Evolutionary conservation across 225 moss, liverwort and hornwort species (phyloP).

Genomic region (Straminergon stramineum): DNA sequence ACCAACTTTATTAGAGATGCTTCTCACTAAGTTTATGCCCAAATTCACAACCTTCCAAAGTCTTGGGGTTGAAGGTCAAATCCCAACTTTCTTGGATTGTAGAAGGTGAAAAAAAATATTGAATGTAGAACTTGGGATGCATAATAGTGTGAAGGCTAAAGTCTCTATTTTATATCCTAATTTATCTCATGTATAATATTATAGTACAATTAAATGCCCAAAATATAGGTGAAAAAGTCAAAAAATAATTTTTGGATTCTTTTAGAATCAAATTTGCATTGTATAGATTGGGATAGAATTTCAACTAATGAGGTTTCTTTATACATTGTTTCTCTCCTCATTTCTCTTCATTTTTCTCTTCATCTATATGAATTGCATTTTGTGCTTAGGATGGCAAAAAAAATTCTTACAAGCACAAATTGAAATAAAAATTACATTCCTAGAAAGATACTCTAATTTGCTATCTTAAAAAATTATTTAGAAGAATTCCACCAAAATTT

Average conservation of each 20-base stretch:
- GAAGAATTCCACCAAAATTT: neutral
- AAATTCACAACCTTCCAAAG: neutral
- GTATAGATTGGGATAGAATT: neutral
- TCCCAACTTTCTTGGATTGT: neutral
- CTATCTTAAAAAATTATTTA: neutral
- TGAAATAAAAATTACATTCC: neutral
- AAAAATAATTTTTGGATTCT: neutral
- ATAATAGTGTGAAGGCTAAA: neutral
- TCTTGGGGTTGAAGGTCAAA: fast-evolving
- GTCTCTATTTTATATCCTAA: neutral
- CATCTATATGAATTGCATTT: neutral
- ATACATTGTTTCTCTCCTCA: neutral
- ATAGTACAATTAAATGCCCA: neutral
- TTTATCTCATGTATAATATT: neutral
- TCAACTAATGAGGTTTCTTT: neutral
- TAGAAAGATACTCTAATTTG: neutral
- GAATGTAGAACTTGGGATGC: neutral
- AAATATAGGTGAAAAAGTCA: neutral
- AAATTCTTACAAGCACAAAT: fast-evolving
- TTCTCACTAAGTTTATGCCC: neutral
- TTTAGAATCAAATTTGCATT: neutral
- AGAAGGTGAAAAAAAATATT: neutral
- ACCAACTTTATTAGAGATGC: neutral
- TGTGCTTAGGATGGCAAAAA: neutral
- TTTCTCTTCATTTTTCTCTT: neutral